Conservation (phyloP, 108 stramenopile genomes). For the Heterococcus sp. region DNA sequence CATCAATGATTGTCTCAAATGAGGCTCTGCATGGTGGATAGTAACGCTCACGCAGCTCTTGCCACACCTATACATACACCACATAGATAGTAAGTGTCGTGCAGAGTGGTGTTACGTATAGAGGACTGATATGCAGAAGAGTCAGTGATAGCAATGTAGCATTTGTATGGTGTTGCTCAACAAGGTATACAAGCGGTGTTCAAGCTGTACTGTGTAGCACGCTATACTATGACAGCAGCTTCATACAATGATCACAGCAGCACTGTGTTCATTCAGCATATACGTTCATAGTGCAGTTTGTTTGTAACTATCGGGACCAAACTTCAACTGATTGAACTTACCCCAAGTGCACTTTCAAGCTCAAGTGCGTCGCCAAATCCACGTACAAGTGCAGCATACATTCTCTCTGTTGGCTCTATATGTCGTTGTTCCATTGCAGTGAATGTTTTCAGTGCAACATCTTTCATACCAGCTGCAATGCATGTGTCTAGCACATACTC, state of each 20-base stretch:
- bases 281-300: too few relatives aligned
- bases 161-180: too few relatives aligned
- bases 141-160: too few relatives aligned
- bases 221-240: too few relatives aligned
- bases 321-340: not conserved
- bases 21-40: not conserved
- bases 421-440: constrained; percentile 12
- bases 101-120: too few relatives aligned
- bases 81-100: too few relatives aligned
- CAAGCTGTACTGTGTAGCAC: too few relatives aligned
- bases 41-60: not conserved
- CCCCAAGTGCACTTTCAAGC: not conserved
- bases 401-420: constrained; percentile 15
- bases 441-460: constrained; percentile 7
- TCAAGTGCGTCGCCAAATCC: constrained; percentile 11
- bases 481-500: constrained; percentile 24
- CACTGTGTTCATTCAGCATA: too few relatives aligned
- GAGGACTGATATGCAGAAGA: too few relatives aligned
- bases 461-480: constrained; percentile 4
- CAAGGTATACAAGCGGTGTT: too few relatives aligned
- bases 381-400: constrained; percentile 4
- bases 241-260: too few relatives aligned
- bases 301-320: too few relatives aligned
- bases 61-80: not conserved
- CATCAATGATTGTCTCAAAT: constrained; percentile 30